Base-by-base conservation (phyloP, 495 filamentous ascomycete genomes). In the Lentithecium fluviatile region DNA sequence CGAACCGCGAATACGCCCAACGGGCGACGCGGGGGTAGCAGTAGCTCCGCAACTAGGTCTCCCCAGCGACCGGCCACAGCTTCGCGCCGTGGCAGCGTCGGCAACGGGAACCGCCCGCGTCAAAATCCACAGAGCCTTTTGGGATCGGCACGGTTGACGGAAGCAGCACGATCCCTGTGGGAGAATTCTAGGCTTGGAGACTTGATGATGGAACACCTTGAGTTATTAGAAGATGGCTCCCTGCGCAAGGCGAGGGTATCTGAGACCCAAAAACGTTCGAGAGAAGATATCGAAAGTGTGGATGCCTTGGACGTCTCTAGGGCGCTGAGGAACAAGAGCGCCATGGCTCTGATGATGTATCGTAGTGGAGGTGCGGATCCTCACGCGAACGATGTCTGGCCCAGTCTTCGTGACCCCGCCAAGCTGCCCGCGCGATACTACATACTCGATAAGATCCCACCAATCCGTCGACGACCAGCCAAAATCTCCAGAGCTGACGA, bases 331-430 rank as follows among this genome's bases (percentile, higher is more conserved):
- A 58, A 26, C 6, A 62, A 43, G 17, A 53, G 38, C n/a, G 64
- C 64, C 2, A 43, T 62, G n/a, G 46, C 64, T 38, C 19, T 55
- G 1, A 21, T 67, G 20, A 29, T 54, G n/a, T 67, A 67, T 26
- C 53, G 37, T 6, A 45, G 42, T 12, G 58, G 37, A 34, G 15
- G 1, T n/a, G 23, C 54, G 37, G 48, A 62, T 11, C 64, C 65
- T 23, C 11, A 20, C 7, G 65, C 55, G 3, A 68, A 56, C 23
- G 65, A 68, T 56, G 52, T 68, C 12, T 68, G 65, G 65, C 65
- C 65, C 12, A 45, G 56, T 25, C 43, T 68, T 19, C 59, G 65
- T 24, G 56, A 62, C 37, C 13, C 47, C 7, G 46, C 54, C 12
- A 59, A 64, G 34, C 13, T 57, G 19, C 65, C 65, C 6, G 49